Percentiles rank a stretch among this genome's conserved stretches.
These are phyloP conservation scores for Infundibulicybe gibba DNA, from an alignment of 768 basidiomycete species.

Conservation along the genomic window DNA sequence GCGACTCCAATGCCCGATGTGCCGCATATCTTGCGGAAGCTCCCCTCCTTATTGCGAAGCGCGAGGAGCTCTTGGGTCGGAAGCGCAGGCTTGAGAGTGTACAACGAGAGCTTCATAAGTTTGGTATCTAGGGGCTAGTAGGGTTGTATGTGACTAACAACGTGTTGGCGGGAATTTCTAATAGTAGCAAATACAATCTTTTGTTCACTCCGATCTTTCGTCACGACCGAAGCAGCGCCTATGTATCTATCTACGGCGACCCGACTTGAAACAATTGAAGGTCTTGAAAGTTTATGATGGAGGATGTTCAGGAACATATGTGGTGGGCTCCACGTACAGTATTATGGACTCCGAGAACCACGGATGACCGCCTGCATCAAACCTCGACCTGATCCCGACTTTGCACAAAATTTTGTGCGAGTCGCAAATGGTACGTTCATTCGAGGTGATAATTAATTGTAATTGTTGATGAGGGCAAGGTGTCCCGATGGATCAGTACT, in stretches of 20 bases:
- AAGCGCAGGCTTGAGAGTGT: slow-evolving; percentile 35
- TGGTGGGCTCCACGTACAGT: no score
- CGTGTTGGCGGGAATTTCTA: no score
- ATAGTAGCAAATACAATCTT: no score
- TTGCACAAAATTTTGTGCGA: slow-evolving; percentile 47
- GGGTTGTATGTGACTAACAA: no score
- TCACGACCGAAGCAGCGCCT: no score
- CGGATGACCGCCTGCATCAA: neutral
- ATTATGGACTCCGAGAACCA: no score
- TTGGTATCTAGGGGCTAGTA: slow-evolving; percentile 8
- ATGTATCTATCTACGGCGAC: no score
- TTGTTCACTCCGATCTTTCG: no score
- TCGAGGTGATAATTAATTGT: no score
- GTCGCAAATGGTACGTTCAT: slow-evolving; percentile 50
- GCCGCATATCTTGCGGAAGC: slow-evolving; percentile 44
- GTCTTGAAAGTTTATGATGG: no score
- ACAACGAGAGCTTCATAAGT: slow-evolving; percentile 27
- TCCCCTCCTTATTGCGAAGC: slow-evolving; percentile 25
- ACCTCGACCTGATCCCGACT: slow-evolving; percentile 17
- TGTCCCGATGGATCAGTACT: slow-evolving; percentile 70
- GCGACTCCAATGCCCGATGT: slow-evolving; percentile 30
- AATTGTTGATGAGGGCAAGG: slow-evolving; percentile 34
- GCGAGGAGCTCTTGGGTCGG: slow-evolving; percentile 27
- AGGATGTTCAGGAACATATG: no score
- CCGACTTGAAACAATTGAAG: no score